These are phyloP conservation scores for Glebionis coronaria DNA, from an alignment of 129 eudicot genomes.

Conservation along the genomic window DNA sequence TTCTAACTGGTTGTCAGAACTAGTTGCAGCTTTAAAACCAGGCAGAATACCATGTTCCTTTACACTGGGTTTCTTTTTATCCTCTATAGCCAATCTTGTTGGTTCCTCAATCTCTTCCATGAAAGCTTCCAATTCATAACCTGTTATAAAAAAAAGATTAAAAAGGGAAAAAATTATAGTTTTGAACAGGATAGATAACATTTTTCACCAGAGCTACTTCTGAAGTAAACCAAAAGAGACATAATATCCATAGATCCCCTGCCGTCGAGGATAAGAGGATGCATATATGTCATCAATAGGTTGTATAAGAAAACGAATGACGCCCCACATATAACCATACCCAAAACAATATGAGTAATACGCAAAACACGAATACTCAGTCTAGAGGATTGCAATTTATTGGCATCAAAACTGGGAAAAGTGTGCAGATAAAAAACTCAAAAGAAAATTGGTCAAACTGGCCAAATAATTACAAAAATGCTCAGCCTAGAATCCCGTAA, in stretches of 20 bases:
- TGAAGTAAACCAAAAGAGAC: background rate
- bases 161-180: background rate
- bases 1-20: conserved; percentile 54
- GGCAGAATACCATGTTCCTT: conserved; percentile 53
- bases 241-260: too few relatives aligned
- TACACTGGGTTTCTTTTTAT: conserved; percentile 46
- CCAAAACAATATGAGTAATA: conserved; percentile 1
- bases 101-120: conserved; percentile 85
- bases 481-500: too few relatives aligned
- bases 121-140: conserved; percentile 74
- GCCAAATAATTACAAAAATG: too few relatives aligned
- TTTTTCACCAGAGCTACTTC: background rate
- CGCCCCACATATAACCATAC: conserved; percentile 14
- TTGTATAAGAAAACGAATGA: conserved; percentile 9
- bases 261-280: too few relatives aligned
- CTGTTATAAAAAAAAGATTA: conserved; percentile 31
- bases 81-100: conserved; percentile 43
- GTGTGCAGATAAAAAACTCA: background rate
- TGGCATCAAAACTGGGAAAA: background rate
- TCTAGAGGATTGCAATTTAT: background rate
- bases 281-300: background rate
- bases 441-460: background rate
- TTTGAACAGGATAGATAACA: conserved; percentile 7
- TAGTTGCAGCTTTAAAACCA: conserved; percentile 74
- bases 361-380: background rate